Percentiles rank a stretch among this genome's conserved stretches.
phyloP scores from a whole-genome alignment of 2,329 filamentous ascomycete genomes.

The Talaromyces atroroseus region DNA sequence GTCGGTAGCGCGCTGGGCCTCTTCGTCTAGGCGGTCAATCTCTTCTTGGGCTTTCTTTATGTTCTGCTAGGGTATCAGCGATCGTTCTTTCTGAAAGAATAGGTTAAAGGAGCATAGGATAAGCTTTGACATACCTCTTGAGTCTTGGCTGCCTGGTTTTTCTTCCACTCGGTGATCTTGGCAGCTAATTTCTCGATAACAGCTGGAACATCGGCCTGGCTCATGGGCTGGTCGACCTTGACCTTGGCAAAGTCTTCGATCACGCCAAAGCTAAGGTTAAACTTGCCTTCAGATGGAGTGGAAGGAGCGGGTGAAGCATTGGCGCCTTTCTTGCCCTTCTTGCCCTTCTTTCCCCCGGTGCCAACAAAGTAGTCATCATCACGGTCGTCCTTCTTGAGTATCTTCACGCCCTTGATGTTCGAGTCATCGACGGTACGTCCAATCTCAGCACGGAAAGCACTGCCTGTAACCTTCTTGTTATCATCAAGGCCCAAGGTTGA shows the following conservation, averaged over 20 bases:
- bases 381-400: conserved; percentile 79
- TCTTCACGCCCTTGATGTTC: conserved; percentile 76
- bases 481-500: conserved; percentile 49
- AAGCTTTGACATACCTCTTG: conserved; percentile 63
- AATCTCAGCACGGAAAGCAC: conserved; percentile 71
- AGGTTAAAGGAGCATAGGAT: neutral
- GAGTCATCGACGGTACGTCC: conserved; percentile 78
- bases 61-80: conserved; percentile 59
- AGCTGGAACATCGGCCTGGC: conserved; percentile 70
- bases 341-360: conserved; percentile 73
- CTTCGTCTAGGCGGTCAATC: conserved; percentile 74
- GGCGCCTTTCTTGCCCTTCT: conserved; percentile 73
- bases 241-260: conserved; percentile 85
- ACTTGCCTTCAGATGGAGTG: conserved; percentile 54
- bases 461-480: conserved; percentile 45
- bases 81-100: conserved; percentile 1
- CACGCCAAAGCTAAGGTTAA: conserved; percentile 83
- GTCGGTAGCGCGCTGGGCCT: conserved; percentile 51
- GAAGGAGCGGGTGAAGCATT: conserved; percentile 44
- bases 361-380: conserved; percentile 79
- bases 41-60: conserved; percentile 94
- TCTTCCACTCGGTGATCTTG: conserved; percentile 88
- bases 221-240: conserved; percentile 82
- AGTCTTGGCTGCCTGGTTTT: conserved; percentile 82
- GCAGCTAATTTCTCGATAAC: conserved; percentile 84